Base-by-base conservation (phyloP, 1,139 yeast species). In the Wickerhamiella infanticola region DNA sequence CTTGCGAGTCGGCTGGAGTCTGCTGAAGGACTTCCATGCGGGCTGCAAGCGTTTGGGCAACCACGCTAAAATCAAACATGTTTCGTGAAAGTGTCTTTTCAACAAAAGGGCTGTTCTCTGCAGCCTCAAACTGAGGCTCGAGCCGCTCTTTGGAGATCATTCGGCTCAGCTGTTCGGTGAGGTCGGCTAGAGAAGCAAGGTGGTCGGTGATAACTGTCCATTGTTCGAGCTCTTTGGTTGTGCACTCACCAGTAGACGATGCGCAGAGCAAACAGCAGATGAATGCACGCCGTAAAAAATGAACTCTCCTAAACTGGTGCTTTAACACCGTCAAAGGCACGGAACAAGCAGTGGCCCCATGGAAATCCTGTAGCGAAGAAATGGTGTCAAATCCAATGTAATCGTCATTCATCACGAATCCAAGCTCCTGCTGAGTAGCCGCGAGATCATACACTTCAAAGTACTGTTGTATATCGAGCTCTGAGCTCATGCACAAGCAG, bases 261-360 rank as follows among this genome's bases (percentile, higher is more conserved):
- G 65, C 55, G 1, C 74, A 65, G 40, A 71, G 51, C 33, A 70
- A 51, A 37, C 67, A 59, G 56, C 74, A 68, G 7, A 70, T 53
- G 36, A 67, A 54, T 13, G 68, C 63, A 6, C 72, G 58, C 41
- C 75, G 58, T 31, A 67, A 49, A 41, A 60, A 56, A 38, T 65
- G 72, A 23, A 66, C 56, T 44, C 59, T 61, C 41, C 57, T 58
- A 42, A 69, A 51, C 38, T 58, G 64, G n/a, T 40, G 53, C 45
- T 58, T 60, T 39, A 65, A 56, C 39, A 48, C 44, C 8, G 48
- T 48, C 38, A 59, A 46, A 1, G 63, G 47, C 1, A 59, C 53
- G 46, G 53, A 52, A 40, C 63, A 56, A 3, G 62, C 62, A 13
- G 48, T 51, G 5, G 57, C 41, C 3, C 64, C 65, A 45, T 51